A percentile compares a stretch with the other conserved stretches of the same genome.
Evolutionary conservation across 108 stramenopile species (phyloP).

Genomic region (Pseudonitzschia multiseries): DNA sequence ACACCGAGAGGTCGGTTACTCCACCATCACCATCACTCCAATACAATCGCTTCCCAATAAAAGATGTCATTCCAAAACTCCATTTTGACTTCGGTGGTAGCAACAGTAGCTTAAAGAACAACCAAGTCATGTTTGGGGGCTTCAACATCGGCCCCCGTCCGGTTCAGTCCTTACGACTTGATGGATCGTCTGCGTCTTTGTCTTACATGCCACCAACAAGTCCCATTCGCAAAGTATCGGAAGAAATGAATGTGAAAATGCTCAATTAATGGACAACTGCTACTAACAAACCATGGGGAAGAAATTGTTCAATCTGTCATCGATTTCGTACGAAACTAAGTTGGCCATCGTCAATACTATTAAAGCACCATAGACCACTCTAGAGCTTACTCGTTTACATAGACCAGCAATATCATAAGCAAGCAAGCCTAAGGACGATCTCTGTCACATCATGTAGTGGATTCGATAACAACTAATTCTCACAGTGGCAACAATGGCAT

Average conservation of each 20-base stretch:
- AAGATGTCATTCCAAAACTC: conserved; percentile 2
- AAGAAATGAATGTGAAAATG: neutral
- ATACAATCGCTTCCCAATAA: neutral
- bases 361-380: no score
- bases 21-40: neutral
- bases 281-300: neutral
- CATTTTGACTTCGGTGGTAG: conserved; percentile 10
- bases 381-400: no score
- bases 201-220: conserved; percentile 27
- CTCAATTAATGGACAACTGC: neutral
- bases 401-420: no score
- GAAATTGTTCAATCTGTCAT: neutral
- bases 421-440: no score
- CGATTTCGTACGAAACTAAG: no score
- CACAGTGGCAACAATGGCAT: no score
- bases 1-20: neutral
- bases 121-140: neutral
- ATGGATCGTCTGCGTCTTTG: conserved; percentile 11
- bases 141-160: conserved; percentile 3
- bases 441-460: no score
- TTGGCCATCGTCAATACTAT: no score
- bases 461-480: no score
- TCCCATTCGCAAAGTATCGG: conserved; percentile 18
- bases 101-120: neutral
- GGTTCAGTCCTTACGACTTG: conserved; percentile 26